A percentile compares a stretch with the other conserved stretches of the same genome.
Conservation (phyloP, 768 basidiomycete species). For the Myochromella boudieri region DNA sequence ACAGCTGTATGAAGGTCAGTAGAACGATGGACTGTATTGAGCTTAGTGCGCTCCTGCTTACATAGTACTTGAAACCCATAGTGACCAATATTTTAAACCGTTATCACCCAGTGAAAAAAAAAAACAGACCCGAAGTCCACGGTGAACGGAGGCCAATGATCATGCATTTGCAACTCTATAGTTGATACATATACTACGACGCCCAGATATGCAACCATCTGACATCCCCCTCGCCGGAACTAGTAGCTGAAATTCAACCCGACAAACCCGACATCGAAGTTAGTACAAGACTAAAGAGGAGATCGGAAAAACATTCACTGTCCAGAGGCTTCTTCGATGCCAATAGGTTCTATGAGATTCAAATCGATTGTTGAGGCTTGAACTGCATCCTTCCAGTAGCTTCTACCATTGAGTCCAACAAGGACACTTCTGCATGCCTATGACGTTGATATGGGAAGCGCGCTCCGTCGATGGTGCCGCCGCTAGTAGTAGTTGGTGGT, state of each 20-base stretch:
- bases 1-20: conserved; percentile 74
- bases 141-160: no score
- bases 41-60: no score
- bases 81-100: no score
- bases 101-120: no score
- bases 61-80: no score
- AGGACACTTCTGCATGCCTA: conserved; percentile 57
- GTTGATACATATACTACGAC: no score
- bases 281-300: conserved; percentile 56
- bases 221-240: conserved; percentile 24
- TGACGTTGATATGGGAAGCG: conserved; percentile 57
- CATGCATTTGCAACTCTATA: no score
- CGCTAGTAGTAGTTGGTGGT: no score
- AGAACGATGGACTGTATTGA: conserved; percentile 65
- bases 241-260: conserved; percentile 54
- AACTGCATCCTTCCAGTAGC: no score
- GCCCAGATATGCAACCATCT: not conserved
- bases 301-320: conserved; percentile 53
- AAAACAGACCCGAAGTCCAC: no score
- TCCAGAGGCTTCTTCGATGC: conserved; percentile 55
- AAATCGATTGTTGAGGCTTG: conserved; percentile 61
- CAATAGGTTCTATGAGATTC: conserved; percentile 53
- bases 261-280: conserved; percentile 62
- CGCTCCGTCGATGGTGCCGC: conserved; percentile 63
- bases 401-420: no score